Evolutionary conservation across 805 yeast species (phyloP).

Genomic region (Metschnikowia reukaufii): DNA sequence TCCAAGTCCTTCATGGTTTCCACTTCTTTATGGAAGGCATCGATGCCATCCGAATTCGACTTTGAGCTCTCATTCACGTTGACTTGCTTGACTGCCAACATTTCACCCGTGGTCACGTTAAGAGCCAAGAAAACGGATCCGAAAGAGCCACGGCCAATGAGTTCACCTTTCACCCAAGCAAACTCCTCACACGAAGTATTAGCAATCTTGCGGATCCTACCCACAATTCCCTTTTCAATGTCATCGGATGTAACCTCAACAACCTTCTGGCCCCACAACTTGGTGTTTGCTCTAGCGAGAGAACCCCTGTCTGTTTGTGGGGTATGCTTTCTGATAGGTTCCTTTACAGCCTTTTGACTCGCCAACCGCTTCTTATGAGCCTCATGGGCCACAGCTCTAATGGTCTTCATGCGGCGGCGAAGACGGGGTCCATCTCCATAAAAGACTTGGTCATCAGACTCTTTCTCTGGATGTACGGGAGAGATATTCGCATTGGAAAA

Average conservation of each 20-base stretch:
- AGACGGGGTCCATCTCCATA: constrained; percentile 44
- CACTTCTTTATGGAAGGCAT: constrained; percentile 85
- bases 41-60: constrained; percentile 59
- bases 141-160: constrained; percentile 95
- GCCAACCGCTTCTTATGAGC: constrained; percentile 51
- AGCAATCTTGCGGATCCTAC: constrained; percentile 59
- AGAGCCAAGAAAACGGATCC: constrained; percentile 91
- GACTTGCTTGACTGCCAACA: constrained; percentile 98
- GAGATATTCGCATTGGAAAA: constrained; percentile 44
- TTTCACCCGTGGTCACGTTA: constrained; percentile 95
- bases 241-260: constrained; percentile 83
- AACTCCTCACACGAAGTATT: constrained; percentile 75
- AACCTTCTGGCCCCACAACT: constrained; percentile 96
- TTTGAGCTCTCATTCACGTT: constrained; percentile 40
- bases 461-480: constrained; percentile 30
- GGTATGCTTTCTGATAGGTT: constrained; percentile 3
- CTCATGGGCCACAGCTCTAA: constrained; percentile 90
- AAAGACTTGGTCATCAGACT: constrained; percentile 34
- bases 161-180: constrained; percentile 97
- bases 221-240: constrained; percentile 60
- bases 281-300: constrained; percentile 75
- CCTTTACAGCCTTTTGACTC: constrained; percentile 19
- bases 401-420: constrained; percentile 77
- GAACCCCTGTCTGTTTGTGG: neutral
- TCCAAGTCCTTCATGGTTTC: constrained; percentile 92